Conservation (phyloP, 371 early-diverging fungal genomes). For the Lichtheimia ornata region DNA sequence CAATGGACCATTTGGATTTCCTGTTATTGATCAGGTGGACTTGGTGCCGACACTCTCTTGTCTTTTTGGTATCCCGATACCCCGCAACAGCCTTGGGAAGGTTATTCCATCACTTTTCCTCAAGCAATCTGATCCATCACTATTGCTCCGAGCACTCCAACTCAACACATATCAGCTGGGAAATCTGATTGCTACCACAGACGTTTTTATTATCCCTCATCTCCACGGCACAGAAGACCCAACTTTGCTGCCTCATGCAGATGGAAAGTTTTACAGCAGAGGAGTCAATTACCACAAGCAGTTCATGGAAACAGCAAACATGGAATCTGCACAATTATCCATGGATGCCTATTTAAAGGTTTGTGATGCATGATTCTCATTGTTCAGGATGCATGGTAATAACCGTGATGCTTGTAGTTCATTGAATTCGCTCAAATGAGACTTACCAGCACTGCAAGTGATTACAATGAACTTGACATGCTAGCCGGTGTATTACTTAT, state of each 20-base stretch:
- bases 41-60: slow-evolving; percentile 86
- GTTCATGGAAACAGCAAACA: slow-evolving; percentile 1
- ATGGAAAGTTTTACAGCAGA: slow-evolving; percentile 4
- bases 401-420: slow-evolving; percentile 28
- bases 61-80: slow-evolving; percentile 86
- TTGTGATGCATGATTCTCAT: not conserved
- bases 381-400: no score
- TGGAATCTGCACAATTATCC: slow-evolving; percentile 11
- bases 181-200: slow-evolving; percentile 17
- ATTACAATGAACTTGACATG: slow-evolving; percentile 59
- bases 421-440: slow-evolving; percentile 44
- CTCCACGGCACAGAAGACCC: slow-evolving; percentile 1
- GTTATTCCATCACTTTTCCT: slow-evolving; percentile 69
- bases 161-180: slow-evolving; percentile 66
- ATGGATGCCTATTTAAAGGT: slow-evolving; percentile 40
- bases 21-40: slow-evolving; percentile 80
- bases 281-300: slow-evolving; percentile 21
- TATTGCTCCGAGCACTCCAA: slow-evolving; percentile 46
- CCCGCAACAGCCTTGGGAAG: slow-evolving; percentile 88
- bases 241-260: not conserved
- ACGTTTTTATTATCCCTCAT: slow-evolving; percentile 18
- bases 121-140: not conserved
- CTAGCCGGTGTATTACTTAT: slow-evolving; percentile 36
- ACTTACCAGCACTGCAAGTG: slow-evolving; percentile 55
- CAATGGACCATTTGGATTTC: slow-evolving; percentile 18